Conservation (phyloP, 345 rosid genomes). For the Boechera retrofracta region DNA sequence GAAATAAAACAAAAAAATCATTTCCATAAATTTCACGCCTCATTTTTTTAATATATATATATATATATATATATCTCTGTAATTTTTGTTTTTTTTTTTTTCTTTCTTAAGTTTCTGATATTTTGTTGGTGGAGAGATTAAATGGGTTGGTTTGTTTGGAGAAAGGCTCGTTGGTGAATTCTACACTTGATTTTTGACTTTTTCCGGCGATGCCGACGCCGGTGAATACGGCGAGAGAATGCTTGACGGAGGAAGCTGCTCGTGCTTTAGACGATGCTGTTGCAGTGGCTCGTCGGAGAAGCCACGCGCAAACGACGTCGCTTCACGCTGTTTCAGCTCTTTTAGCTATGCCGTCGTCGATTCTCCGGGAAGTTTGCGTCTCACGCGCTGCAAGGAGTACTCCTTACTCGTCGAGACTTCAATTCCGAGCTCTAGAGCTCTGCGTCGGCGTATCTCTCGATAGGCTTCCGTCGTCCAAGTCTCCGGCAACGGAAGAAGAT, state of each 20-base stretch:
- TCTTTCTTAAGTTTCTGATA: neutral
- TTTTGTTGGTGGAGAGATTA: conserved; percentile 24
- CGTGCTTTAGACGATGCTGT: conserved; percentile 70
- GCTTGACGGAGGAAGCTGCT: conserved; percentile 67
- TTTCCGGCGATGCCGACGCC: conserved; percentile 73
- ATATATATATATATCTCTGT: neutral
- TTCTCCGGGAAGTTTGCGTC: conserved; percentile 63
- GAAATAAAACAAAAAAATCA: neutral
- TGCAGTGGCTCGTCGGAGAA: conserved; percentile 65
- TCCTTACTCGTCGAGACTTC: conserved; percentile 54
- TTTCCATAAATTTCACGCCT: conserved; percentile 40
- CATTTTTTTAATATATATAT: neutral
- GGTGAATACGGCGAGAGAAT: conserved; percentile 63
- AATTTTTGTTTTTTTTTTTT: neutral
- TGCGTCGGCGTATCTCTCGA: conserved; percentile 68
- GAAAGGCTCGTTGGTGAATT: conserved; percentile 6
- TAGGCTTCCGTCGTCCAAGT: conserved; percentile 52
- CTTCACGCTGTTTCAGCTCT: conserved; percentile 75
- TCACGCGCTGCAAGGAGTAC: conserved; percentile 51
- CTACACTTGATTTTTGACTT: conserved; percentile 20
- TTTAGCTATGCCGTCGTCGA: conserved; percentile 55
- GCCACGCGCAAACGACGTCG: conserved; percentile 72
- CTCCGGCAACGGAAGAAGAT: conserved; percentile 40
- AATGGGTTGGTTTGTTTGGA: conserved; percentile 32
- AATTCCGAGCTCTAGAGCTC: conserved; percentile 68